A percentile compares a stretch with the other conserved stretches of the same genome.
Evolutionary conservation across 2,329 filamentous ascomycete genomes (phyloP).

Genomic region (Cercospora brassicicola): DNA sequence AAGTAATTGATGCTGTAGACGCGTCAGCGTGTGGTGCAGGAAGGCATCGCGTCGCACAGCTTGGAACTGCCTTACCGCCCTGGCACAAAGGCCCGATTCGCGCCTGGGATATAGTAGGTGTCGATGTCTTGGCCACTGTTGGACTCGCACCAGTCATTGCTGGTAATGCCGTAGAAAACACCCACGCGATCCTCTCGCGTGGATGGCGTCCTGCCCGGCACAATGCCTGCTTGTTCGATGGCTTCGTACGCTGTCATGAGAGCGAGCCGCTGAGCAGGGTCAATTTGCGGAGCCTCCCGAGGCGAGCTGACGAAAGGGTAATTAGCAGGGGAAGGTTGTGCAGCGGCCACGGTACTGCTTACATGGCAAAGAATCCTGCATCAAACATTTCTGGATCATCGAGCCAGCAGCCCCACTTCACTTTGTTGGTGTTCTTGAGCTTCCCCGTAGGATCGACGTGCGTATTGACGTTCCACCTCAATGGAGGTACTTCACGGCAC

Average conservation of each 20-base stretch:
- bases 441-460: constrained; percentile 42
- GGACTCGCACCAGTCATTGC: constrained; percentile 34
- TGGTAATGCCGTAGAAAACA: constrained; percentile 38
- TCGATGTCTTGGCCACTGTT: constrained; percentile 8
- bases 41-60: too few species aligned
- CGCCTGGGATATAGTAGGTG: too few species aligned
- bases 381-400: constrained; percentile 44
- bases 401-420: constrained; percentile 37
- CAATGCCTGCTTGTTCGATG: too few species aligned
- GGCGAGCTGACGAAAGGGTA: too few species aligned
- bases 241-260: too few species aligned
- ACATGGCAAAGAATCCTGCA: constrained; percentile 43
- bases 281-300: too few species aligned
- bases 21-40: not conserved
- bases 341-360: too few species aligned
- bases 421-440: constrained; percentile 30
- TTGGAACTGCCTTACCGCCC: too few species aligned
- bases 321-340: too few species aligned
- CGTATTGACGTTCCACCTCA: constrained; percentile 32
- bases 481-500: too few species aligned
- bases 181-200: constrained; percentile 35
- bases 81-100: too few species aligned
- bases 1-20: constrained; percentile 30
- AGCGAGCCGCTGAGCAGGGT: too few species aligned
- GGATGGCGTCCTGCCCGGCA: constrained; percentile 32